phyloP scores from a whole-genome alignment of 305 asterid species.

The Stenogyne calaminthoides region DNA sequence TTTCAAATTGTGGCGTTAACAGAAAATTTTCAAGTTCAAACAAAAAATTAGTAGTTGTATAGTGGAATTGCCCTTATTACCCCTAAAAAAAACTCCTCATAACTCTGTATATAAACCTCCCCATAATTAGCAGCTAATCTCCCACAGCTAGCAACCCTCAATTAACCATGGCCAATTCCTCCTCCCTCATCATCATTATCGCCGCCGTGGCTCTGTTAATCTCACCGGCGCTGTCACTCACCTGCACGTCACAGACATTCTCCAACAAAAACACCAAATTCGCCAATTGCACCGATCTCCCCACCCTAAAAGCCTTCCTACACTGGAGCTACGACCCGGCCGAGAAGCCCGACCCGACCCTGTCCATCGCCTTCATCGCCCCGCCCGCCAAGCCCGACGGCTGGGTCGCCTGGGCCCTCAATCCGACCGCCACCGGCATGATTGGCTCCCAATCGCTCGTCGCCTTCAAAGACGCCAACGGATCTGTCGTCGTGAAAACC shows the following conservation, averaged over 20 bases:
- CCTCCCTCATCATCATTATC: conserved; percentile 13
- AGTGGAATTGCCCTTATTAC: background rate
- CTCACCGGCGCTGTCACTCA: conserved; percentile 50
- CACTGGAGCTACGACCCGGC: conserved; percentile 54
- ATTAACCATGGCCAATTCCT: conserved; percentile 27
- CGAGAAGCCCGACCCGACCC: conserved; percentile 40
- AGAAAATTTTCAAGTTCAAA: background rate
- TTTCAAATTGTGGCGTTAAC: background rate
- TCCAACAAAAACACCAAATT: conserved; percentile 32
- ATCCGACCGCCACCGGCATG: conserved; percentile 59
- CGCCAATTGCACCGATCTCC: conserved; percentile 57
- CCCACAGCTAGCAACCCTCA: background rate
- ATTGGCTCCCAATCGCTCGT: conserved; percentile 56
- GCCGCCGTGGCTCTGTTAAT: conserved; percentile 35
- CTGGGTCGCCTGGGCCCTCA: conserved; percentile 75
- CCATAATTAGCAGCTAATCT: background rate
- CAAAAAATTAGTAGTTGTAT: background rate
- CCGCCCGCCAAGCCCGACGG: conserved; percentile 51
- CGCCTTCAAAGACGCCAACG: conserved; percentile 47
- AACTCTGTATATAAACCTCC: conserved; percentile 27
- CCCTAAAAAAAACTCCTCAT: background rate
- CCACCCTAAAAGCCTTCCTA: conserved; percentile 49
- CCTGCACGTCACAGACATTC: conserved; percentile 49
- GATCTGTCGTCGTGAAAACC: conserved; percentile 49
- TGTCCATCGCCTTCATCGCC: conserved; percentile 60